phyloP scores from a whole-genome alignment of 768 basidiomycete species.

The Solioccasus polychromus region DNA sequence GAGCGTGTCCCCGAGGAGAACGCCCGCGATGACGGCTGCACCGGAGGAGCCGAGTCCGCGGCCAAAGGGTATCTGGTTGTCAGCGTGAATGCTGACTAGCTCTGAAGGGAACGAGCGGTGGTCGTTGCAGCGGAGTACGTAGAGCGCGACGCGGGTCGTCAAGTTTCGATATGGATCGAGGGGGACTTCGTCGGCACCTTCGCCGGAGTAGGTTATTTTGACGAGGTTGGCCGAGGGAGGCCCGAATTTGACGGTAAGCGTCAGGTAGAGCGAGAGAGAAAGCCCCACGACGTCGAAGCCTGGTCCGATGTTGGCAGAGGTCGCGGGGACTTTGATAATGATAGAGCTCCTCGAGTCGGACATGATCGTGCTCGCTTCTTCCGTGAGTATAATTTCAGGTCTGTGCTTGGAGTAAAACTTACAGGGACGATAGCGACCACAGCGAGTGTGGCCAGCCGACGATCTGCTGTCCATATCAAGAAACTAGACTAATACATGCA shows the following conservation, averaged over 20 bases:
- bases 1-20: slow-evolving; percentile 83
- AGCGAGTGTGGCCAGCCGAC: not conserved
- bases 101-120: slow-evolving; percentile 73
- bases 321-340: slow-evolving; percentile 88
- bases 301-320: slow-evolving; percentile 97
- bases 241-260: slow-evolving; percentile 58
- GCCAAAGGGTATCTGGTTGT: slow-evolving; percentile 97
- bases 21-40: slow-evolving; percentile 98
- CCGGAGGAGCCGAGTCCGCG: slow-evolving; percentile 97
- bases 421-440: not conserved
- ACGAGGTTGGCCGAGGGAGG: slow-evolving; percentile 47
- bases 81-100: slow-evolving; percentile 62
- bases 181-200: slow-evolving; percentile 89
- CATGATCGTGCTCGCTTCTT: slow-evolving; percentile 23
- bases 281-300: slow-evolving; percentile 99
- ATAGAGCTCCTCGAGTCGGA: slow-evolving; percentile 34
- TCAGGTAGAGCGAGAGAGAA: slow-evolving; percentile 84
- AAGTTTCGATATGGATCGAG: slow-evolving; percentile 96
- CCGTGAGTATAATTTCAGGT: no score
- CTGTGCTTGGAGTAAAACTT: no score
- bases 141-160: slow-evolving; percentile 94
- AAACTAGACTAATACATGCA: slow-evolving; percentile 1
- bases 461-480: slow-evolving; percentile 15
- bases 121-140: slow-evolving; percentile 88
- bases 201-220: slow-evolving; percentile 74